Evolutionary conservation across 2,329 filamentous ascomycete genomes (phyloP), one percentile per base, ranked within the genome.

Genomic region (Neobulgaria alba): DNA sequence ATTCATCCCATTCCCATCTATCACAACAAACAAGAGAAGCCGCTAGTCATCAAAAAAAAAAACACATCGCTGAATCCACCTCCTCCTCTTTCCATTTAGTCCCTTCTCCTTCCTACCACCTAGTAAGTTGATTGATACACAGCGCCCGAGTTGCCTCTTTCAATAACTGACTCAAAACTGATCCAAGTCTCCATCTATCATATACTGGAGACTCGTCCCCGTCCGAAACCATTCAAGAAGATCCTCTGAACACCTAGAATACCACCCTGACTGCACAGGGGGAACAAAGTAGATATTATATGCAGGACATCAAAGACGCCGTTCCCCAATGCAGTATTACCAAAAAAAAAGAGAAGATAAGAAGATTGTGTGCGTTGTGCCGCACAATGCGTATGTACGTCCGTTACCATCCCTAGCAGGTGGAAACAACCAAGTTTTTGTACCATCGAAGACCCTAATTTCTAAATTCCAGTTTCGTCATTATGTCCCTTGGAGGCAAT

Each of bases 281-380:
- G 21, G 36, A 19, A n/a, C n/a, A 26, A 38, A 43, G 38, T 42
- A 48, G 43, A 49, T 52, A 56, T 56, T 57, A 57, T 56, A 56
- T 58, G 56, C 49, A 43, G 39, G 44, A 51, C 47, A 48, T 48
- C 43, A 52, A 52, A 46, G 41, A 55, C 56, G 56, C 56, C 55
- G 47, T 43, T 30, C 46, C 53, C 49, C 42, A 48, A 58, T 58
- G 56, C 55, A 54, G 53, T 55, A 56, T 55, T 56, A 57, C 55
- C 54, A 48, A 35, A 35, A 47, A 52, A 56, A 43, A 46, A 36
- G 38, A 45, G 50, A 50, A 50, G 48, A 36, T 49, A 55, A 49
- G 47, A 38, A 52, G 46, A 53, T 55, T 45, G 45, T 50, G 47
- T 49, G 50, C 44, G 46, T 51, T 38, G 46, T 48, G 43, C 36